Evolutionary conservation across 2,329 filamentous ascomycete genomes (phyloP).

Genomic region (Ascochyta lentis): DNA sequence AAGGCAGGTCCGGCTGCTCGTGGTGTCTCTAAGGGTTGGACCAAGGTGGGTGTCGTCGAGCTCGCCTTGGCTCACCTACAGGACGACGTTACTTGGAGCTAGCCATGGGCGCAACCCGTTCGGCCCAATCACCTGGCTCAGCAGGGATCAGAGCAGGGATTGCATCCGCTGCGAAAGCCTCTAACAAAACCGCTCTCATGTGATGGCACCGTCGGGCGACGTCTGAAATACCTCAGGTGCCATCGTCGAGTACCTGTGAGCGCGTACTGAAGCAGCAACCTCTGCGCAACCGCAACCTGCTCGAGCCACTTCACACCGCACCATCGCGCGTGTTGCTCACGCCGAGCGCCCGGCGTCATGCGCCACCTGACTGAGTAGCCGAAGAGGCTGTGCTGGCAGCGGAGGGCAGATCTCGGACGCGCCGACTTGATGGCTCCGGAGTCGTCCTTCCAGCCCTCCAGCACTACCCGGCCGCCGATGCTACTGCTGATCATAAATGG

Average conservation of each 20-base stretch:
- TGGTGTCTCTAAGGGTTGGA: constrained; percentile 31
- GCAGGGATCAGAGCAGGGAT: constrained; percentile 43
- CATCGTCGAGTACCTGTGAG: constrained; percentile 41
- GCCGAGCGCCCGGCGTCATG: constrained; percentile 17
- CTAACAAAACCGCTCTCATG: constrained; percentile 31
- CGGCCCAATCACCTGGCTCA: constrained; percentile 43
- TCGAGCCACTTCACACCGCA: constrained; percentile 20
- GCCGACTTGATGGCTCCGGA: constrained; percentile 26
- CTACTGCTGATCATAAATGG: constrained; percentile 26
- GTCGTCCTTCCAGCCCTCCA: constrained; percentile 1
- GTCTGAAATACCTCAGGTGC: constrained; percentile 25
- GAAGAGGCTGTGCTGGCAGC: constrained; percentile 34
- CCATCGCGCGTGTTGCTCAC: constrained; percentile 16
- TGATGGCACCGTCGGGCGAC: constrained; percentile 39
- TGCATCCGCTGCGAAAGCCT: constrained; percentile 27
- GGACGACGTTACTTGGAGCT: constrained; percentile 48
- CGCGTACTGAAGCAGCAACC: constrained; percentile 44
- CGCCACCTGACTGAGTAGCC: constrained; percentile 25
- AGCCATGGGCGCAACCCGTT: constrained; percentile 44
- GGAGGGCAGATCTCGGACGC: constrained; percentile 33
- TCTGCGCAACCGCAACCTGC: constrained; percentile 19
- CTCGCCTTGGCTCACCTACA: constrained; percentile 46
- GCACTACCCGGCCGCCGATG: constrained; percentile 26
- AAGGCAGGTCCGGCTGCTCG: constrained; percentile 16
- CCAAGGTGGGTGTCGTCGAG: constrained; percentile 39